These are phyloP conservation scores for Viola odorata DNA, from an alignment of 345 rosid genomes.

Conservation along the genomic window DNA sequence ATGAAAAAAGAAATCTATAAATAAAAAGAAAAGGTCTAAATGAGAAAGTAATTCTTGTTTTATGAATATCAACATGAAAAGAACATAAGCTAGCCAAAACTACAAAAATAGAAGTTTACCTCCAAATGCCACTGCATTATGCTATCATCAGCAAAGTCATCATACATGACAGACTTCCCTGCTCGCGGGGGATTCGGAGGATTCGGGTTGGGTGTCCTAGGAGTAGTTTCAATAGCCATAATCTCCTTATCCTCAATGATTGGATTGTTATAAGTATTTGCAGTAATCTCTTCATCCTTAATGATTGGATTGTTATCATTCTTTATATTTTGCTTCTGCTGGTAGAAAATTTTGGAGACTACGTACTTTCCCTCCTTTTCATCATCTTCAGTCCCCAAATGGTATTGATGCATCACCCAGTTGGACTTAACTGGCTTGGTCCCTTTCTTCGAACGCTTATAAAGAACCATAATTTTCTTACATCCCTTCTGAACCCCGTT, in stretches of 20 bases:
- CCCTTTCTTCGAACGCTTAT: constrained; percentile 64
- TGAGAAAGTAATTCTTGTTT: no score
- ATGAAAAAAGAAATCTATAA: no score
- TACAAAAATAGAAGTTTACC: constrained; percentile 24
- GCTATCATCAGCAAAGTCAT: constrained; percentile 27
- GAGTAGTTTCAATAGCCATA: constrained; percentile 37
- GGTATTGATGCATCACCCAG: constrained; percentile 94
- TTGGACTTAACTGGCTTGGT: constrained; percentile 62
- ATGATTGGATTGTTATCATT: constrained; percentile 9
- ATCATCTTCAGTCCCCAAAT: constrained; percentile 65
- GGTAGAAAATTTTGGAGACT: constrained; percentile 67
- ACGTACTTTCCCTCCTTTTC: constrained; percentile 73
- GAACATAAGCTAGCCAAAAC: no score
- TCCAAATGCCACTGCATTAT: constrained; percentile 14
- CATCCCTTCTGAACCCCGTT: constrained; percentile 68
- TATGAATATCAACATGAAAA: no score
- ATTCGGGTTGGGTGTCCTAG: constrained; percentile 65
- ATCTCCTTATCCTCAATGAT: constrained; percentile 34
- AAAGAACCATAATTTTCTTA: constrained; percentile 92
- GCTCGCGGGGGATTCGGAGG: constrained; percentile 56
- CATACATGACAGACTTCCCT: constrained; percentile 17
- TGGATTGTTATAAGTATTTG: constrained; percentile 16
- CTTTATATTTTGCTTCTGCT: constrained; percentile 46
- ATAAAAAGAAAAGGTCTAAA: no score
- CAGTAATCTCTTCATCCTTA: constrained; percentile 40